Evolutionary conservation across 2,329 filamentous ascomycete species (phyloP).

Genomic region (Aspergillus unguis): DNA sequence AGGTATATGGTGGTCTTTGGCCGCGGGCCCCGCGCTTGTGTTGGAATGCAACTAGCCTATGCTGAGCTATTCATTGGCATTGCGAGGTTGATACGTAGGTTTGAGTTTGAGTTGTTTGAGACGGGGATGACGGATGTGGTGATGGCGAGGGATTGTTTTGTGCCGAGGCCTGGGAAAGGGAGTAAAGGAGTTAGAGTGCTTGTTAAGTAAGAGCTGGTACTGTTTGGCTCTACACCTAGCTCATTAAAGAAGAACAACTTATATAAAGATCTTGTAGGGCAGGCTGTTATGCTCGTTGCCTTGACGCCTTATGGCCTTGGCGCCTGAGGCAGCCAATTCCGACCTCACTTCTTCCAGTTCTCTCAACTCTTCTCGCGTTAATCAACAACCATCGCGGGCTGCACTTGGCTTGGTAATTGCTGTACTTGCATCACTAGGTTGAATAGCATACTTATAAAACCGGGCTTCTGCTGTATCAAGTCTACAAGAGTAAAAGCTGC

Average conservation of each 20-base stretch:
- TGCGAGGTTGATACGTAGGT: slow-evolving; percentile 25
- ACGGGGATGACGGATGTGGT: slow-evolving; percentile 22
- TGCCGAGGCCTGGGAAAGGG: neutral
- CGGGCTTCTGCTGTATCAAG: no score
- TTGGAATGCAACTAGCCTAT: slow-evolving; percentile 40
- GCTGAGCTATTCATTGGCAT: slow-evolving; percentile 30
- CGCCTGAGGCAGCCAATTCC: no score
- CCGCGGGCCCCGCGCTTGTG: slow-evolving; percentile 41
- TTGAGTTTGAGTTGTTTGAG: slow-evolving; percentile 25
- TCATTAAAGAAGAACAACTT: neutral
- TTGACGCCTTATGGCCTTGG: no score
- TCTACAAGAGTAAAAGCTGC: no score
- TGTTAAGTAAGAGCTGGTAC: neutral
- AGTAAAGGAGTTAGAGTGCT: neutral
- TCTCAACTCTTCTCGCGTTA: no score
- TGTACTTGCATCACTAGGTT: no score
- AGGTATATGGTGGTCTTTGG: slow-evolving; percentile 42
- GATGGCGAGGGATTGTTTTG: slow-evolving; percentile 12
- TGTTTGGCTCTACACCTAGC: no score
- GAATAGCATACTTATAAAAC: no score
- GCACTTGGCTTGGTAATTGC: no score
- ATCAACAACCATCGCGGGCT: no score
- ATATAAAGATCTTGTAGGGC: neutral
- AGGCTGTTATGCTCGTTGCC: no score
- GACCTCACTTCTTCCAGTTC: no score